These are phyloP conservation scores for Debaryomycetaceae sp. DNA, from an alignment of 1,139 yeast genomes.

Conservation along the genomic window DNA sequence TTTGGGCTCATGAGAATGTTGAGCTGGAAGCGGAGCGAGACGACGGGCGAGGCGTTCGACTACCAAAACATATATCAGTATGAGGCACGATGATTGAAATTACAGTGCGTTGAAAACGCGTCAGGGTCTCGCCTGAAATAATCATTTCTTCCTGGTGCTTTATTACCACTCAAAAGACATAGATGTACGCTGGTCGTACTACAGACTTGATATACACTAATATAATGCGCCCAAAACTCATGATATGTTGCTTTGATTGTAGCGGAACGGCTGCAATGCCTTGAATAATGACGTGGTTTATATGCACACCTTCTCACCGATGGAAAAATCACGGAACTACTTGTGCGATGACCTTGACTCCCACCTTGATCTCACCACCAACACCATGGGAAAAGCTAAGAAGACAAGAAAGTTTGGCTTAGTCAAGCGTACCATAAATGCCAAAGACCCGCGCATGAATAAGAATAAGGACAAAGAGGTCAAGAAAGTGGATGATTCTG, in stretches of 20 bases:
- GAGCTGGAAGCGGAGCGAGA: slow-evolving; percentile 38
- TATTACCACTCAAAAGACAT: no score
- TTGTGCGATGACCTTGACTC: no score
- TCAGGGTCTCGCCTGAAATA: no score
- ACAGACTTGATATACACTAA: no score
- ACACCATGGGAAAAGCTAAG: slow-evolving; percentile 95
- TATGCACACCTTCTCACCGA: not conserved
- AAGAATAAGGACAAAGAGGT: slow-evolving; percentile 15
- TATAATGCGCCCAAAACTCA: no score
- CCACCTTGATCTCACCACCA: no score
- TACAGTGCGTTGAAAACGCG: not conserved
- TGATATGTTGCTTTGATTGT: no score
- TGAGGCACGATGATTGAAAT: slow-evolving; percentile 6
- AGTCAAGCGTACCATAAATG: slow-evolving; percentile 73
- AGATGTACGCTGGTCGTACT: no score
- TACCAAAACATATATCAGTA: slow-evolving; percentile 27
- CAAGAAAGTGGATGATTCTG: slow-evolving; percentile 60
- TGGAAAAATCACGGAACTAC: no score
- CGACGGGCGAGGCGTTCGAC: slow-evolving; percentile 26
- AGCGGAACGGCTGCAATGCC: no score
- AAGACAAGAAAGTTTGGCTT: slow-evolving; percentile 96
- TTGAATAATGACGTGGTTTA: not conserved
- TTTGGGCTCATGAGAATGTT: slow-evolving; percentile 22
- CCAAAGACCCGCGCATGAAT: slow-evolving; percentile 66
- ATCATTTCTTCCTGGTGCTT: no score